These are phyloP conservation scores for Helianthus tuberosus DNA, from an alignment of 129 eudicot genomes.

Conservation along the genomic window DNA sequence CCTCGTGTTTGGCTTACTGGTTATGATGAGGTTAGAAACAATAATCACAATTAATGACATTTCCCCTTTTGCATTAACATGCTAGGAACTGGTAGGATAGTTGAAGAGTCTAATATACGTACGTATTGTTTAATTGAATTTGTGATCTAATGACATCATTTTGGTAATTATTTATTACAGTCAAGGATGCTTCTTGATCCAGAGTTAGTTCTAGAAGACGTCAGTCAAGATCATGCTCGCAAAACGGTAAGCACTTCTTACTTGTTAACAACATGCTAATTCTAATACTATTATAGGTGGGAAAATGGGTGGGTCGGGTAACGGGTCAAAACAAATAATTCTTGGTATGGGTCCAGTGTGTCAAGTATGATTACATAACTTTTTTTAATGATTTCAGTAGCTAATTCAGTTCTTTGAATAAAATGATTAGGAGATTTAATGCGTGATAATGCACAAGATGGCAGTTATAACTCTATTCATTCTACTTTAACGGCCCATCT, in stretches of 20 bases:
- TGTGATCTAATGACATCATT: not conserved
- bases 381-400: no score
- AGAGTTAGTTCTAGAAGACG: constrained; percentile 92
- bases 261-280: constrained; percentile 5
- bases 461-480: no score
- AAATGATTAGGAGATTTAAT: no score
- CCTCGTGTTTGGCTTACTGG: constrained; percentile 99
- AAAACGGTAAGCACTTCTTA: constrained; percentile 68
- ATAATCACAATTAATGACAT: not conserved
- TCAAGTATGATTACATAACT: no score
- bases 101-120: constrained; percentile 3
- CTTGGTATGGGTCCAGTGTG: no score
- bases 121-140: not conserved
- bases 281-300: not conserved
- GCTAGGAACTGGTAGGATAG: constrained; percentile 18
- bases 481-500: no score
- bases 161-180: constrained; percentile 44
- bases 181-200: constrained; percentile 97
- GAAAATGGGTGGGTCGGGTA: not conserved
- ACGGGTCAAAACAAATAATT: not conserved
- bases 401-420: no score
- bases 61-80: not conserved
- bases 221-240: constrained; percentile 98
- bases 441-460: no score
- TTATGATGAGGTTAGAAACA: constrained; percentile 87